Conservation (phyloP, 306 rosid genomes). For the Rosa rugosa region DNA sequence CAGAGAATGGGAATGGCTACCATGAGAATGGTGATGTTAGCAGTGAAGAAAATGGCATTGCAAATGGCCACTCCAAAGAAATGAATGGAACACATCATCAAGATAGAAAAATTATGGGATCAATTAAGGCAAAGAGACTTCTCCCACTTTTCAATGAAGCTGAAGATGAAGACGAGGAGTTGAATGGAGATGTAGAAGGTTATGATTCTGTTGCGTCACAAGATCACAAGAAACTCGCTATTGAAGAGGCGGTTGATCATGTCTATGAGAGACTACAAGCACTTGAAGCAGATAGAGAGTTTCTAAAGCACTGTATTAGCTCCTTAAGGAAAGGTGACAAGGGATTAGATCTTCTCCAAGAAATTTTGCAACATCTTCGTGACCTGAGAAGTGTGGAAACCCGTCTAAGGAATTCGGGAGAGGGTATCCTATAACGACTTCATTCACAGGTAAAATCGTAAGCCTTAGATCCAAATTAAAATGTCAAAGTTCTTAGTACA, state of each 20-base stretch:
- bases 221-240: conserved; percentile 49
- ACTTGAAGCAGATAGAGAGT: conserved; percentile 88
- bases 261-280: conserved; percentile 88
- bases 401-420: conserved; percentile 54
- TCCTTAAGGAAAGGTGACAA: conserved; percentile 93
- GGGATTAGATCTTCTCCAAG: conserved; percentile 80
- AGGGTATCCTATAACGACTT: conserved; percentile 40
- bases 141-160: conserved; percentile 72
- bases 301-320: conserved; percentile 82
- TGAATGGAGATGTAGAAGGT: conserved; percentile 55
- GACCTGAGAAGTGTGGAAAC: conserved; percentile 83
- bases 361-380: conserved; percentile 92
- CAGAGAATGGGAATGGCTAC: conserved; percentile 73
- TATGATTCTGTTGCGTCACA: conserved; percentile 31
- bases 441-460: conserved; percentile 40
- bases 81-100: conserved; percentile 62
- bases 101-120: conserved; percentile 45
- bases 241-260: conserved; percentile 67
- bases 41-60: conserved; percentile 46
- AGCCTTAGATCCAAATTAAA: not conserved
- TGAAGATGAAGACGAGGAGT: conserved; percentile 52
- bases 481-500: not conserved
- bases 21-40: conserved; percentile 39
- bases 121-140: conserved; percentile 55
- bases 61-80: conserved; percentile 63